phyloP scores from a whole-genome alignment of 75 land plant genomes.

The Chamaecyparis obtusa region DNA sequence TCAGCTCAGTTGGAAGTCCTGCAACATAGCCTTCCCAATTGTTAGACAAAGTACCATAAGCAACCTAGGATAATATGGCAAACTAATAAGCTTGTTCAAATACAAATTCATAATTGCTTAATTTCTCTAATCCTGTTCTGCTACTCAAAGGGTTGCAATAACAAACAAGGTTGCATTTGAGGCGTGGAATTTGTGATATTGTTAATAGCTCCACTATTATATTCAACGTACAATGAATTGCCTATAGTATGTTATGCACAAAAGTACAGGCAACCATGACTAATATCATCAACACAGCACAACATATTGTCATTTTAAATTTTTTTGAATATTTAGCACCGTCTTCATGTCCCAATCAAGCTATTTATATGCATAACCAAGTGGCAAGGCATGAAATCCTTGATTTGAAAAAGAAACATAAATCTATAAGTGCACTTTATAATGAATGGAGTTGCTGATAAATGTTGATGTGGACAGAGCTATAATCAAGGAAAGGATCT shows the following conservation, averaged over 20 bases:
- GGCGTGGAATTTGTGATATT: background rate
- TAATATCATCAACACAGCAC: background rate
- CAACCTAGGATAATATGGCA: background rate
- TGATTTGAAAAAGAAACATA: background rate
- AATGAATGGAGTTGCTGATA: background rate
- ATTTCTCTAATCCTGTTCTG: background rate
- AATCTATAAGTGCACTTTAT: background rate
- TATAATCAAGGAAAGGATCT: background rate
- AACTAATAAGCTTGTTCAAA: background rate
- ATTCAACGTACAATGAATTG: background rate
- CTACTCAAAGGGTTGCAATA: background rate
- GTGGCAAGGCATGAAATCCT: background rate
- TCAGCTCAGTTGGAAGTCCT: constrained; percentile 55
- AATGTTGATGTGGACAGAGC: background rate
- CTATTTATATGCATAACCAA: background rate
- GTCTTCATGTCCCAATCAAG: background rate
- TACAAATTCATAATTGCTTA: background rate
- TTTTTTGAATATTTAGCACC: background rate
- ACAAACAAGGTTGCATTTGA: background rate
- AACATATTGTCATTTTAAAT: background rate
- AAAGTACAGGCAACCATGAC: background rate
- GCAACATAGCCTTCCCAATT: constrained; percentile 3
- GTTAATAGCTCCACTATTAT: background rate
- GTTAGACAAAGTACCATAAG: background rate
- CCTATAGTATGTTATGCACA: background rate